These are phyloP conservation scores for Ailanthus altissimus DNA, from an alignment of 345 rosid species.

Conservation along the genomic window DNA sequence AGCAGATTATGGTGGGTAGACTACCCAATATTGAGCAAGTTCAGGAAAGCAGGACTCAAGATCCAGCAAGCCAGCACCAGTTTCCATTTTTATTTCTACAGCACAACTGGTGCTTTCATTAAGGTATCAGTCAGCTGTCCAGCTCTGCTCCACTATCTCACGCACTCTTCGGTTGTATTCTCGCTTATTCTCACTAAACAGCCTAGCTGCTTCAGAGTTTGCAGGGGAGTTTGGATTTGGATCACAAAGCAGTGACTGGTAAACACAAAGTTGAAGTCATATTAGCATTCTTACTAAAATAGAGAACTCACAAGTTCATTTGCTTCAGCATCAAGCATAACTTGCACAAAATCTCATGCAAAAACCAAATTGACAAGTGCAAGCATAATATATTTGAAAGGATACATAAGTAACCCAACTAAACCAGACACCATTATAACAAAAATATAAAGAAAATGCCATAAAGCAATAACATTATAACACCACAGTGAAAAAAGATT, in stretches of 20 bases:
- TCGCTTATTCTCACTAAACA: slow-evolving; percentile 76
- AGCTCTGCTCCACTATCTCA: slow-evolving; percentile 74
- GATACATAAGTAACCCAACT: background rate
- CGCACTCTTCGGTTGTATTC: slow-evolving; percentile 77
- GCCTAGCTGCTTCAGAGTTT: slow-evolving; percentile 80
- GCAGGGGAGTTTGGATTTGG: slow-evolving; percentile 91
- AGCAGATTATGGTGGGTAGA: slow-evolving; percentile 15
- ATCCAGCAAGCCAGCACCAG: background rate
- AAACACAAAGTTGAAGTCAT: background rate
- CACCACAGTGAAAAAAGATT: background rate
- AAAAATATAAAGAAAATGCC: background rate
- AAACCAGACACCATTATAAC: background rate
- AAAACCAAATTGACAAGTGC: background rate
- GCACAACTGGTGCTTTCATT: slow-evolving; percentile 12
- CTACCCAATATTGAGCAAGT: background rate
- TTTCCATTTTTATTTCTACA: background rate
- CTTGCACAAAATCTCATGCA: background rate
- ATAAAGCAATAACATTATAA: background rate
- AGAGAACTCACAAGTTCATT: background rate
- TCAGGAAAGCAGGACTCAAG: background rate
- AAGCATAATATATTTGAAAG: background rate
- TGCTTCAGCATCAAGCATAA: background rate
- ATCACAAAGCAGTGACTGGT: slow-evolving; percentile 74
- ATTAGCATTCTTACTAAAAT: background rate
- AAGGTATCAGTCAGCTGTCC: slow-evolving; percentile 61